phyloP scores from a whole-genome alignment of 1,139 yeast species.

The Kluyveromyces sp. region DNA sequence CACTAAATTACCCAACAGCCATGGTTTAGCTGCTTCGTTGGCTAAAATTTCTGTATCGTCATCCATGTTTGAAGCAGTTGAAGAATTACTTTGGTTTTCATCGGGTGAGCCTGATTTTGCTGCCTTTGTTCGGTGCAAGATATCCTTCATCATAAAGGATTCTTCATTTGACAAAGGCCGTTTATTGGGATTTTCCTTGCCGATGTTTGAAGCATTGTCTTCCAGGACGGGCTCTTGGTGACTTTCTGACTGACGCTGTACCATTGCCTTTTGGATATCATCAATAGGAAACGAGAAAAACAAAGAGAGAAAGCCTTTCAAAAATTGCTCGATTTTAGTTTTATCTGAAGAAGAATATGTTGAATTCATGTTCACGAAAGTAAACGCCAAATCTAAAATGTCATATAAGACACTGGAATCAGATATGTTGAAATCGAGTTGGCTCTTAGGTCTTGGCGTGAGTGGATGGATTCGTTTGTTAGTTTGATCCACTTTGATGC shows the following conservation, averaged over 20 bases:
- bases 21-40: conserved; percentile 46
- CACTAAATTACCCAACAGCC: conserved; percentile 56
- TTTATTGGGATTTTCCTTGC: conserved; percentile 29
- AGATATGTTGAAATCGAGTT: conserved; percentile 58
- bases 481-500: conserved; percentile 81
- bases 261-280: conserved; percentile 33
- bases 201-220: conserved; percentile 14
- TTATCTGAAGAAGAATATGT: conserved; percentile 78
- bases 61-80: conserved; percentile 18
- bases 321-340: conserved; percentile 65
- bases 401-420: conserved; percentile 71
- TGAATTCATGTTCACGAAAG: conserved; percentile 62
- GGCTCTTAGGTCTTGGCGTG: conserved; percentile 80
- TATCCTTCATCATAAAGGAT: conserved; percentile 52
- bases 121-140: conserved; percentile 53
- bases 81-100: conserved; percentile 22
- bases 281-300: conserved; percentile 26
- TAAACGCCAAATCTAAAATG: conserved; percentile 58
- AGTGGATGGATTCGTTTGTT: conserved; percentile 76
- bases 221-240: conserved; percentile 13
- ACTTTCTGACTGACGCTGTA: conserved; percentile 22
- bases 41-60: conserved; percentile 32
- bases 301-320: conserved; percentile 49
- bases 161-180: conserved; percentile 57
- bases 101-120: conserved; percentile 19